Percentiles rank a stretch among this genome's conserved stretches.
Evolutionary conservation across 345 rosid species (phyloP).

Genomic region (Populus tremula): DNA sequence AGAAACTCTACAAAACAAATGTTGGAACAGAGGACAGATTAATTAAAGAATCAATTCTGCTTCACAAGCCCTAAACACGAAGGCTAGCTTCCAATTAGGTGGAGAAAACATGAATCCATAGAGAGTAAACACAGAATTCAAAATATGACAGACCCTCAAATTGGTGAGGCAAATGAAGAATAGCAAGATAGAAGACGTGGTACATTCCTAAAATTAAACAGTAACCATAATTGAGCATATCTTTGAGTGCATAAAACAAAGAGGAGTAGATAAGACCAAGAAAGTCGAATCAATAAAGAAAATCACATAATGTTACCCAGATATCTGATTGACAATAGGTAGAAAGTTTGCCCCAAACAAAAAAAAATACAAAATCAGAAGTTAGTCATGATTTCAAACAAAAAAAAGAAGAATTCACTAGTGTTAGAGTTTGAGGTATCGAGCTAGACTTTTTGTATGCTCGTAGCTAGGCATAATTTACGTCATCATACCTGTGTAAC

Average conservation of each 20-base stretch:
- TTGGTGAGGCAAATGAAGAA: too few species aligned
- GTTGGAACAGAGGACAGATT: not conserved
- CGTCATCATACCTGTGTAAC: constrained; percentile 59
- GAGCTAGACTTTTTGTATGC: not conserved
- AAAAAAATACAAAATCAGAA: not conserved
- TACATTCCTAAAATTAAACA: too few species aligned
- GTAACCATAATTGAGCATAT: not conserved
- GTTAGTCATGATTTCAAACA: not conserved
- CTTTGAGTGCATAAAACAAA: not conserved
- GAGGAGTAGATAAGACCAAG: not conserved
- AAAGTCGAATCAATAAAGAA: not conserved
- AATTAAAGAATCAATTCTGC: not conserved
- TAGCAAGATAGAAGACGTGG: too few species aligned
- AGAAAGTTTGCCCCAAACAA: too few species aligned
- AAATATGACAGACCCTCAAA: too few species aligned
- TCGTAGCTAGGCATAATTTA: not conserved
- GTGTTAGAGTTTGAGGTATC: not conserved
- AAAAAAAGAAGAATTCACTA: not conserved
- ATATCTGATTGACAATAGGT: too few species aligned
- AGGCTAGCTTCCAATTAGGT: too few species aligned
- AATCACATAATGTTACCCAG: not conserved
- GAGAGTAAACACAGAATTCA: too few species aligned
- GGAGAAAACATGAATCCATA: too few species aligned
- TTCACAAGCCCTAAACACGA: too few species aligned
- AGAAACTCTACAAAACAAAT: not conserved